These are phyloP conservation scores for Bacterosira constricta DNA, from an alignment of 108 stramenopile species.

Conservation along the genomic window DNA sequence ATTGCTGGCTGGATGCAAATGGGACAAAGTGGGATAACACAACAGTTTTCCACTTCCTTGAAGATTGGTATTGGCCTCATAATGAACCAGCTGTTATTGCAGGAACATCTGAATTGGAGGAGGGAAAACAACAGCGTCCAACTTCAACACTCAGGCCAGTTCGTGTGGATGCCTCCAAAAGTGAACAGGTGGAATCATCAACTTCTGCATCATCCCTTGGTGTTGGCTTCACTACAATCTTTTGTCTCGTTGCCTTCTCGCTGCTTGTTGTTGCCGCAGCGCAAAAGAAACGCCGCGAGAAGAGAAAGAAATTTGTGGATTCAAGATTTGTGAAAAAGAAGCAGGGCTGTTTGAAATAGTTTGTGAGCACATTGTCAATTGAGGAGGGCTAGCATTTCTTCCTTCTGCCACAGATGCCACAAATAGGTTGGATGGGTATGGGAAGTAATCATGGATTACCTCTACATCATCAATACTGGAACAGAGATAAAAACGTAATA, in stretches of 20 bases:
- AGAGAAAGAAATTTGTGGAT: constrained; percentile 17
- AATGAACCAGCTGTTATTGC: constrained; percentile 13
- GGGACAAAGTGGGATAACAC: constrained; percentile 26
- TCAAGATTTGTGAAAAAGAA: constrained; percentile 2
- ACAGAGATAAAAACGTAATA: no score
- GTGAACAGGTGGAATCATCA: neutral
- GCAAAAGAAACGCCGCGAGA: neutral
- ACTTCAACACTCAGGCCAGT: no score
- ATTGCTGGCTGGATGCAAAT: constrained; percentile 39
- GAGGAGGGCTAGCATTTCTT: no score
- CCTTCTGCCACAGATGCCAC: no score
- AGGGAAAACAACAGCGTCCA: no score
- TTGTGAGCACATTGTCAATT: no score
- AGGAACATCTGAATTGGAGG: constrained; percentile 10
- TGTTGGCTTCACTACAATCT: neutral
- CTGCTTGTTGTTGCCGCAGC: neutral
- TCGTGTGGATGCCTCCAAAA: neutral
- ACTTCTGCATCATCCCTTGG: neutral
- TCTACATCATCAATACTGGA: no score
- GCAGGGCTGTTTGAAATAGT: no score
- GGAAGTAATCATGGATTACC: no score
- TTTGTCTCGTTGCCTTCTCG: neutral
- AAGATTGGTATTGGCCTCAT: constrained; percentile 39
- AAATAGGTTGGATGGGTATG: no score
- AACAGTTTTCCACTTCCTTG: constrained; percentile 30